Conservation (phyloP, 208 protist species). For the Naegleria lovaniensis region DNA sequence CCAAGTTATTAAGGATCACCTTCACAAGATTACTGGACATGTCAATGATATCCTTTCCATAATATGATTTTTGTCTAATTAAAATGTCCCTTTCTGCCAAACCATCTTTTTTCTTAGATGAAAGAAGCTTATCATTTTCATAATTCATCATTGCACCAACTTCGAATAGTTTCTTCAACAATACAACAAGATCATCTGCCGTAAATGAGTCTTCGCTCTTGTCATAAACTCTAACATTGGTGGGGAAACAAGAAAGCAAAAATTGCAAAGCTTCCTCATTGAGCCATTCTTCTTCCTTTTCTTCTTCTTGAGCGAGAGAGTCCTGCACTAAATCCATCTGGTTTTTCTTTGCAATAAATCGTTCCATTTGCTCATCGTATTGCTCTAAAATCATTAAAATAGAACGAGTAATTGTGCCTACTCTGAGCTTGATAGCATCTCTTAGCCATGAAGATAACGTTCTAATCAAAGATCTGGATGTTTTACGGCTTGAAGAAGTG, state of each 20-base stretch:
- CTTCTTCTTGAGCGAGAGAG: background rate
- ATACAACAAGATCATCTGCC: background rate
- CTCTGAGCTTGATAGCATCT: background rate
- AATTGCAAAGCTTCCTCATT: background rate
- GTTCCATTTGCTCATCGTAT: background rate
- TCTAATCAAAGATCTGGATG: background rate
- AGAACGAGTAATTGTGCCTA: background rate
- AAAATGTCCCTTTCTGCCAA: background rate
- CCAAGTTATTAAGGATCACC: background rate
- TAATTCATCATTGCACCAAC: background rate
- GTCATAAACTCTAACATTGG: background rate
- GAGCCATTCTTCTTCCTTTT: background rate
- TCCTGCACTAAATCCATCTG: background rate
- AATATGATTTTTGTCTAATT: background rate
- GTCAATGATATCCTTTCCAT: background rate
- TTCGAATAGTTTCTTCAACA: background rate
- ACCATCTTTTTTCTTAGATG: background rate
- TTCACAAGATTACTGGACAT: background rate
- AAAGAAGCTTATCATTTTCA: background rate
- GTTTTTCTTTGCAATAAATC: background rate
- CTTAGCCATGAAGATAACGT: background rate
- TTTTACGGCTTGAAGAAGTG: background rate
- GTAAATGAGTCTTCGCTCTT: background rate
- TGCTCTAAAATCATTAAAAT: background rate
- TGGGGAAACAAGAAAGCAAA: background rate